Percentiles rank a stretch among this genome's conserved stretches.
Evolutionary conservation across 108 stramenopile genomes (phyloP).

Genomic region (Nitzschia putrida): DNA sequence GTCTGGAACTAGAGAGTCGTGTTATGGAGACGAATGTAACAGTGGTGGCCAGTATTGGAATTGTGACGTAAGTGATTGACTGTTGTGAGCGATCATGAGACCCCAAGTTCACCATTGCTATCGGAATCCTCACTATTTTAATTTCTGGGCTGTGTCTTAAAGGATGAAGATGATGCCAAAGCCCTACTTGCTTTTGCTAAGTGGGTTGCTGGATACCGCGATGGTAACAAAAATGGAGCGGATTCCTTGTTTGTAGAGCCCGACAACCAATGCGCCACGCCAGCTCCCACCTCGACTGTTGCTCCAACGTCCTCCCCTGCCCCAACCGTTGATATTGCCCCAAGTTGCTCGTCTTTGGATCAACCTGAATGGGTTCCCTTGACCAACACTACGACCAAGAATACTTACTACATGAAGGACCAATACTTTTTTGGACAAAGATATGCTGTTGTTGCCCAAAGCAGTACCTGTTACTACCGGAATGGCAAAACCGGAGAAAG

Average conservation of each 20-base stretch:
- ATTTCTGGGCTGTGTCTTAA: neutral
- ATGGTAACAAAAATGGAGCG: neutral
- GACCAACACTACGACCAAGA: neutral
- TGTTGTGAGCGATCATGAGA: no score
- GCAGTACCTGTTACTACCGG: neutral
- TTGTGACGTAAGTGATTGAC: no score
- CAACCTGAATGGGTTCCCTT: neutral
- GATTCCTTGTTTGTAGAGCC: neutral
- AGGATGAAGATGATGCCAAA: conserved; percentile 3
- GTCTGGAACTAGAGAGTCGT: neutral
- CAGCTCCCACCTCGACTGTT: conserved; percentile 1
- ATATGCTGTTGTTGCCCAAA: neutral
- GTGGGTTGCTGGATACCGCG: conserved; percentile 4
- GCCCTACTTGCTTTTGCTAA: neutral
- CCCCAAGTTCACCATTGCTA: no score
- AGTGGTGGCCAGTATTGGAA: neutral
- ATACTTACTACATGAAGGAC: neutral
- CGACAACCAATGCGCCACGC: neutral
- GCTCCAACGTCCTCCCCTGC: conserved; percentile 1
- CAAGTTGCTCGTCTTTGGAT: neutral
- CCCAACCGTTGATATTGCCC: conserved; percentile 1
- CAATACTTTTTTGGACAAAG: neutral
- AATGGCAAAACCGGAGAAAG: neutral
- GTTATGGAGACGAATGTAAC: neutral
- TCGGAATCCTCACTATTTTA: neutral